Evolutionary conservation across 306 rosid species (phyloP).

Genomic region (Pyrus bretschneideri): DNA sequence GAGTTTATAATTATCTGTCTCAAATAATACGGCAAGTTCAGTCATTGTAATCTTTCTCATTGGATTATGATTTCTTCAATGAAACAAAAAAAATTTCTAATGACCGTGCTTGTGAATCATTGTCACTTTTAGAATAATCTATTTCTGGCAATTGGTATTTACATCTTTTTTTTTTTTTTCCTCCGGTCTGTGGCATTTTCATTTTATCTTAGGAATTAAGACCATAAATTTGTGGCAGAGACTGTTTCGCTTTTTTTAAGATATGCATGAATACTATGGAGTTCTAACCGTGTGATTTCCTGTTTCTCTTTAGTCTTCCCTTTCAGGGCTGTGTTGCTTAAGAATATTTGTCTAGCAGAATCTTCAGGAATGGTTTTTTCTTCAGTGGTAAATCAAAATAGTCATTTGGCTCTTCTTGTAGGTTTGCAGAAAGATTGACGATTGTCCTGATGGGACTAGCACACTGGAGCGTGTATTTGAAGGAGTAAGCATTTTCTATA

Average conservation of each 20-base stretch:
- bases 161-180: too few relatives aligned
- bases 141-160: background rate
- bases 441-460: slow-evolving; percentile 43
- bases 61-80: background rate
- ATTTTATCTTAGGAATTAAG: background rate
- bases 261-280: too few relatives aligned
- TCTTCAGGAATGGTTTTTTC: background rate
- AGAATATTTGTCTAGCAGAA: background rate
- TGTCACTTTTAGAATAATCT: background rate
- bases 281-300: too few relatives aligned
- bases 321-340: background rate
- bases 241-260: too few relatives aligned
- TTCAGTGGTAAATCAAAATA: background rate
- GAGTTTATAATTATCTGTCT: background rate
- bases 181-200: background rate
- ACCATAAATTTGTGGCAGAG: background rate
- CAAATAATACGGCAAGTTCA: background rate
- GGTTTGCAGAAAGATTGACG: slow-evolving; percentile 69
- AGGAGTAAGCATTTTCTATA: slow-evolving; percentile 67
- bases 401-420: slow-evolving; percentile 7
- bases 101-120: background rate
- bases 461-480: slow-evolving; percentile 55
- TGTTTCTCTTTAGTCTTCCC: background rate
- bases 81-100: background rate
- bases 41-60: background rate